Conservation (phyloP, 441 rosid genomes). For the Eutrema salsugineum region DNA sequence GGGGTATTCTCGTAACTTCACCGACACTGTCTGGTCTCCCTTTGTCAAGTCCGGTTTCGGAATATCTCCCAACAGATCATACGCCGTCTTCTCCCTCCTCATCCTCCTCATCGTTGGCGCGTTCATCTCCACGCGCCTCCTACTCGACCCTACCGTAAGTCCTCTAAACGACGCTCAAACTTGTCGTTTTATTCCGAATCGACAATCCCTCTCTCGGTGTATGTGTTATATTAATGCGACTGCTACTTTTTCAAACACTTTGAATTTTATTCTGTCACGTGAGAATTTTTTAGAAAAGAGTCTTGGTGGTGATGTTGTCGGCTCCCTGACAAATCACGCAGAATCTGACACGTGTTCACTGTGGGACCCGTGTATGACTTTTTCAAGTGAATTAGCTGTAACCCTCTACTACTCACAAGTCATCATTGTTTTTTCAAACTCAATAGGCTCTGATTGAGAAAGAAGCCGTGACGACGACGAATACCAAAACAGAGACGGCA, state of each 20-base stretch:
- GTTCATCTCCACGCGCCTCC: constrained; percentile 32
- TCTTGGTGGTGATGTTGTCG: constrained; percentile 27
- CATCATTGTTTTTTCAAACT: not conserved
- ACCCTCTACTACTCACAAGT: constrained; percentile 1
- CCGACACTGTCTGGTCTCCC: not conserved
- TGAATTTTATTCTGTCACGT: constrained; percentile 18
- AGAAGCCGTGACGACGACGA: not conserved
- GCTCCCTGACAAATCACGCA: not conserved
- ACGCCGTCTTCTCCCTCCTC: constrained; percentile 20
- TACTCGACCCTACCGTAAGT: constrained; percentile 25
- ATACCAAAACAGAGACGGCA: not conserved
- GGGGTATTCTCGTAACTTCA: constrained; percentile 10
- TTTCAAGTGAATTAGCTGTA: constrained; percentile 8
- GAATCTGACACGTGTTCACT: not conserved
- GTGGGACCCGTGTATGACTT: constrained; percentile 5
- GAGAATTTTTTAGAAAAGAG: not conserved
- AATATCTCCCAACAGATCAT: constrained; percentile 23
- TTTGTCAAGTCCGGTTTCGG: constrained; percentile 19
- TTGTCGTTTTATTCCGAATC: constrained; percentile 7
- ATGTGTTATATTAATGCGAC: not conserved
- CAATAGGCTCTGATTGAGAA: constrained; percentile 16
- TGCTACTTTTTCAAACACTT: not conserved
- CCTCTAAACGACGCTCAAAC: not conserved
- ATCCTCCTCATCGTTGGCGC: constrained; percentile 26
- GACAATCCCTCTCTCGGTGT: not conserved